Conservation (phyloP, 2,329 filamentous ascomycete species). For the Mollisia scopiformis region DNA sequence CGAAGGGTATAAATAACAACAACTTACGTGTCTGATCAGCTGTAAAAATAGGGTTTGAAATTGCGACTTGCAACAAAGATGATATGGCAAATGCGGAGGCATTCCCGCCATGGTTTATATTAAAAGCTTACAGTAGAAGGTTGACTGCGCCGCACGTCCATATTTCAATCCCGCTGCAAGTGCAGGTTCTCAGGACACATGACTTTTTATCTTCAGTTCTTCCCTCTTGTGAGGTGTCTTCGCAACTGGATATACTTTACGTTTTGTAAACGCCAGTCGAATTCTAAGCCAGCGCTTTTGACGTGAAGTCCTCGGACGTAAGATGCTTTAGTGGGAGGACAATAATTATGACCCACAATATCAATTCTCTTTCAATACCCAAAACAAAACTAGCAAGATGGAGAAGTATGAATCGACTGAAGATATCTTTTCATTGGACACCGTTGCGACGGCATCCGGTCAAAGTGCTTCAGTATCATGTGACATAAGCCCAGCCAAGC, state of each 20-base stretch:
- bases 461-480: neutral
- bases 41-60: constrained; percentile 1
- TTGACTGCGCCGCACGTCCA: neutral
- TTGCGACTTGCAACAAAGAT: constrained; percentile 1
- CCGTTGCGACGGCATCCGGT: neutral
- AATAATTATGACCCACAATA: too few species aligned
- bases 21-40: neutral
- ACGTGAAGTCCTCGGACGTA: too few species aligned
- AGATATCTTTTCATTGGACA: neutral
- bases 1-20: neutral
- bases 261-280: too few species aligned
- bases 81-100: neutral
- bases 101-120: neutral
- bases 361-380: too few species aligned
- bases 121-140: too few species aligned
- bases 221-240: too few species aligned
- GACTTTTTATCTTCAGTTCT: too few species aligned
- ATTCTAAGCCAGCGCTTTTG: too few species aligned
- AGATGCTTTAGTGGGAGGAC: too few species aligned
- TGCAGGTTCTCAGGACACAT: neutral
- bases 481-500: neutral
- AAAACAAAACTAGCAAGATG: too few species aligned
- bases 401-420: too few species aligned
- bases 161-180: neutral
- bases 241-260: too few species aligned